phyloP scores from a whole-genome alignment of 106 monocot genomes.

The Phalaenopsis equestris region DNA sequence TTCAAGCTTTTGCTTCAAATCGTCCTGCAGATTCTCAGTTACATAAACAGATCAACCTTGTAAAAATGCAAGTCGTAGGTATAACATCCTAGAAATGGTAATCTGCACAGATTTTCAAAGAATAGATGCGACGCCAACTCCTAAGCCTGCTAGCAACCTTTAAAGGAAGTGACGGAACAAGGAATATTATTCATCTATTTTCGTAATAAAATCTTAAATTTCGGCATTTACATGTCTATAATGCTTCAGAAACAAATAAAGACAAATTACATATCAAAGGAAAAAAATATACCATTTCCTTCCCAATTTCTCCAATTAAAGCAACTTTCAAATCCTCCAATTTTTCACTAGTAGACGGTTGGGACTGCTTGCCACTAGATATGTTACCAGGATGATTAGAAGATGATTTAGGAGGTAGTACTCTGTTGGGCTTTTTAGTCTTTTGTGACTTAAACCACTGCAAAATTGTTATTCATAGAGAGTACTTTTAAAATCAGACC shows the following conservation, averaged over 20 bases:
- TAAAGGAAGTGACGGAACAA: background rate
- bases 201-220: background rate
- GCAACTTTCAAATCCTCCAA: slow-evolving; percentile 67
- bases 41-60: slow-evolving; percentile 6
- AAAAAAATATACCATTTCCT: slow-evolving; percentile 23
- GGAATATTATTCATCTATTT: background rate
- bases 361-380: slow-evolving; percentile 13
- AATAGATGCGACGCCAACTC: background rate
- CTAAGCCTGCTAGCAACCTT: background rate
- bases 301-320: slow-evolving; percentile 39
- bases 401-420: slow-evolving; percentile 63
- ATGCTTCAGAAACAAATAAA: background rate
- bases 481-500: background rate
- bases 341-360: slow-evolving; percentile 26
- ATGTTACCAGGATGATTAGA: slow-evolving; percentile 20
- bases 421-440: slow-evolving; percentile 53
- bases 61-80: background rate
- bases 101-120: background rate
- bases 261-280: background rate
- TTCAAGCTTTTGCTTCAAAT: slow-evolving; percentile 57
- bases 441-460: slow-evolving; percentile 98
- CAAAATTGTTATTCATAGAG: slow-evolving; percentile 9
- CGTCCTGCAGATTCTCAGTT: slow-evolving; percentile 36
- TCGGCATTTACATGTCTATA: background rate
- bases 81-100: background rate